These are phyloP conservation scores for Aspergillus versicolor DNA, from an alignment of 2,329 filamentous ascomycete genomes.

Conservation along the genomic window DNA sequence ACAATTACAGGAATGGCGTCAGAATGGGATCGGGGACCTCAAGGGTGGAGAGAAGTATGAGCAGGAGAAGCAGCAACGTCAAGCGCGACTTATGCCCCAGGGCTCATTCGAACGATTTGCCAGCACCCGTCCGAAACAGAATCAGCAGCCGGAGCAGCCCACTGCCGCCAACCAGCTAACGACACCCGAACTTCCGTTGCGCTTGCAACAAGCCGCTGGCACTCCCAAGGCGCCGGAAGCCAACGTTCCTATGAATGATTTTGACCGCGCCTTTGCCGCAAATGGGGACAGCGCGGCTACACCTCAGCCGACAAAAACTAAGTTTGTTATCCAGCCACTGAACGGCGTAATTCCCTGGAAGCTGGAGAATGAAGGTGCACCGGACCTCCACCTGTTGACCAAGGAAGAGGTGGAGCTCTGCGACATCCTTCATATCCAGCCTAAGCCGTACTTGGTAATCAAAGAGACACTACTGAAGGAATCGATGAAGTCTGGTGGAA, in stretches of 20 bases:
- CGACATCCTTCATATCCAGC: constrained; percentile 77
- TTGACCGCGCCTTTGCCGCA: constrained; percentile 51
- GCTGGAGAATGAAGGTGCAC: constrained; percentile 70
- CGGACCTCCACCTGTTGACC: constrained; percentile 80
- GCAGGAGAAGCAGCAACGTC: constrained; percentile 74
- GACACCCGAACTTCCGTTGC: constrained; percentile 73
- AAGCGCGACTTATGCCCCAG: constrained; percentile 65
- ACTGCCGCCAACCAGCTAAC: constrained; percentile 74
- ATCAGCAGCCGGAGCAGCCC: constrained; percentile 66
- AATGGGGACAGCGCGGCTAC: constrained; percentile 44
- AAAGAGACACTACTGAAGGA: constrained; percentile 92
- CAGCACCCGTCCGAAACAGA: constrained; percentile 68
- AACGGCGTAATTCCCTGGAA: constrained; percentile 54
- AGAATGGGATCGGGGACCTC: constrained; percentile 78
- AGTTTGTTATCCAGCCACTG: constrained; percentile 52
- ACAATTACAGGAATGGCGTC: constrained; percentile 92
- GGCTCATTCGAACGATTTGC: constrained; percentile 85
- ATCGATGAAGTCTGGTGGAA: constrained; percentile 82
- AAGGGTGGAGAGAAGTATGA: constrained; percentile 90
- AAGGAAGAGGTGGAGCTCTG: constrained; percentile 84
- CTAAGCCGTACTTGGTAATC: constrained; percentile 92
- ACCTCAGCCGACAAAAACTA: constrained; percentile 44
- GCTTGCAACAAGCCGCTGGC: constrained; percentile 47
- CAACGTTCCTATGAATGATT: constrained; percentile 48
- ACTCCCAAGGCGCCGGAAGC: constrained; percentile 31